These are phyloP conservation scores for Sanguinoderma infundibulare DNA, from an alignment of 1,284 basidiomycete genomes.

Conservation along the genomic window DNA sequence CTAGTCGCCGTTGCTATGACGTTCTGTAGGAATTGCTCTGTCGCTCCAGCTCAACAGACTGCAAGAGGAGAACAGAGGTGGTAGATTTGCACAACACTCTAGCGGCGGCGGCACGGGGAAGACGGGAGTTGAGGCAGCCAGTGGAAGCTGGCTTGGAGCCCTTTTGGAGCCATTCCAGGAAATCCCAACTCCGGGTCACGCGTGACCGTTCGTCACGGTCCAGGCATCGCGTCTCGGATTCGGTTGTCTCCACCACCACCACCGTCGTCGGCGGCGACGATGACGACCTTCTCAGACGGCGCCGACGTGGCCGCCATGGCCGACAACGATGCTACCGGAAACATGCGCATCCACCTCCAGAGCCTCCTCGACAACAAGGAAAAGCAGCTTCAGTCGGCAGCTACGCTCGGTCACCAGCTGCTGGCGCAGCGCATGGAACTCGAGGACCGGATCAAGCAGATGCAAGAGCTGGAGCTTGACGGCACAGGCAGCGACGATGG, in stretches of 20 bases:
- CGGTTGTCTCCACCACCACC: conserved; percentile 20
- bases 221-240: conserved; percentile 1
- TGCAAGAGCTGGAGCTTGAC: conserved; percentile 70
- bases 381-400: conserved; percentile 88
- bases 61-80: too few relatives aligned
- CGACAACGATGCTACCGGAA: conserved; percentile 53
- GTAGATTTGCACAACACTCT: too few relatives aligned
- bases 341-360: conserved; percentile 80
- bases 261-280: conserved; percentile 34
- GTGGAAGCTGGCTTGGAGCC: too few relatives aligned
- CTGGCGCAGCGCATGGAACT: conserved; percentile 91
- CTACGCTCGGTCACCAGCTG: conserved; percentile 88
- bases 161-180: neutral
- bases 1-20: too few relatives aligned
- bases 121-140: too few relatives aligned
- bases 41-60: too few relatives aligned
- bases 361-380: conserved; percentile 86
- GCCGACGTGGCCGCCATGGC: conserved; percentile 32
- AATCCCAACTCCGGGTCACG: neutral
- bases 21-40: too few relatives aligned
- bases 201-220: neutral
- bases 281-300: conserved; percentile 43
- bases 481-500: conserved; percentile 62
- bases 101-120: too few relatives aligned
- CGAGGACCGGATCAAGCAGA: conserved; percentile 81